Evolutionary conservation across 2,329 filamentous ascomycete species (phyloP), one percentile per base, ranked within the genome.

Genomic region (Colletotrichum tropicicola): DNA sequence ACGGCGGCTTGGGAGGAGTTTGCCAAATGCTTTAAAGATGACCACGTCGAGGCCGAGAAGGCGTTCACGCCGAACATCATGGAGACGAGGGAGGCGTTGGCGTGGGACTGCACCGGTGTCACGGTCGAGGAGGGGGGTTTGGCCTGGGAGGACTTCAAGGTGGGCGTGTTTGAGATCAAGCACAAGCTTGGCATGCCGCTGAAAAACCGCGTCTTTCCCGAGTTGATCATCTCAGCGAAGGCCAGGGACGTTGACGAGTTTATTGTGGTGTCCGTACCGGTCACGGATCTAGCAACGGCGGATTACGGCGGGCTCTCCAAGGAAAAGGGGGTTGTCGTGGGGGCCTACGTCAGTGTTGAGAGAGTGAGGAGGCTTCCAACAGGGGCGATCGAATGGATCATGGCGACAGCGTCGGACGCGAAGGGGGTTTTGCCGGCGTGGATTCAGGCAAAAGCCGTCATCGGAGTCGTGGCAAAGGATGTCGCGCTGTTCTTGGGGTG

Each of bases 341-440:
- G 86, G 4, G 79, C 81, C 9, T 93, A 93, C 70, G 86, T 83
- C 27, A 90, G 87, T 68, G 81, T 93, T 2, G 91, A 94, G 79
- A 78, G 86, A 47, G 78, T 91, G 32, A 78, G 83, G 59, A 78
- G 83, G 70, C 65, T 84, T 5, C 73, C 70, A 4, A 73, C 70
- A n/a, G 78, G 79, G 1, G 74, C 78, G 17, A 82, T 92, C 48
- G 89, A 91, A 75, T 96, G 92, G 92, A 80, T 90, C 62, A 94
- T 95, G 91, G 91, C 88, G 8, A 94, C 92, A 9, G 86, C 89
- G 10, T 91, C 89, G 64, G 87, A 94, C 74, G 92, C 92, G 0
- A 83, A 83, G 57, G 92, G 92, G 0, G 75, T 84, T 27, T 71
- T 94, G 59, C 92, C 92, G 0, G 80, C 84, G 73, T 89, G 83